Percentiles rank a stretch among this genome's conserved stretches.
Conservation (phyloP, 805 yeast species). For the Jamesozyma spencerorum region DNA sequence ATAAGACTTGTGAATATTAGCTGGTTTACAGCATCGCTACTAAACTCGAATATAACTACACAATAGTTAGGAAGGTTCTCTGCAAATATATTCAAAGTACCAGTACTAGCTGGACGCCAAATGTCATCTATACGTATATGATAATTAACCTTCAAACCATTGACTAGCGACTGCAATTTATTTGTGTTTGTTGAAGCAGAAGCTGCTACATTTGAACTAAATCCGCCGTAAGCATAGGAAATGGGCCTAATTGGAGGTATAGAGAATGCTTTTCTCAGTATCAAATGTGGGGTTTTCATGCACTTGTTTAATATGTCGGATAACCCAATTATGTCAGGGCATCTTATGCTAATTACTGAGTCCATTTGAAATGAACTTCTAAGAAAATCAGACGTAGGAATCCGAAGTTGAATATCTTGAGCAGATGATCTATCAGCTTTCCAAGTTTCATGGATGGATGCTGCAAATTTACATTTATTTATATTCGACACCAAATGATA, state of each 20-base stretch:
- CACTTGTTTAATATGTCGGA: slow-evolving; percentile 15
- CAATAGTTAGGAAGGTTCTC: slow-evolving; percentile 10
- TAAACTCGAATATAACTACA: slow-evolving; percentile 12
- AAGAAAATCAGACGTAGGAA: slow-evolving; percentile 9
- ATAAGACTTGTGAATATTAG: slow-evolving; percentile 9
- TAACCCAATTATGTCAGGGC: slow-evolving; percentile 11
- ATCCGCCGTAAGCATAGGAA: no score
- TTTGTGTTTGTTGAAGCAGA: slow-evolving; percentile 5
- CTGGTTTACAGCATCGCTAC: not conserved
- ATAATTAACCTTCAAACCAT: slow-evolving; percentile 17
- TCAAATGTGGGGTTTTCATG: slow-evolving; percentile 8
- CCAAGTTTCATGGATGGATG: slow-evolving; percentile 13
- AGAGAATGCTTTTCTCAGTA: no score
- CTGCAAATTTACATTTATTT: slow-evolving; percentile 8
- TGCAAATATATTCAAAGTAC: slow-evolving; percentile 13
- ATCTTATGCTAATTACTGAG: slow-evolving; percentile 14
- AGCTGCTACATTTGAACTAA: no score
- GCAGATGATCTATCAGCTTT: slow-evolving; percentile 19
- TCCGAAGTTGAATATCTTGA: slow-evolving; percentile 21
- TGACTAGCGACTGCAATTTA: slow-evolving; percentile 7
- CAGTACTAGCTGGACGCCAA: slow-evolving; percentile 15
- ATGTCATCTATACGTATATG: slow-evolving; percentile 10
- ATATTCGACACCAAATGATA: slow-evolving; percentile 7
- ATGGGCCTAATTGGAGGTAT: no score
- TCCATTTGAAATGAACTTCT: slow-evolving; percentile 6